These are phyloP conservation scores for Rosa rugosa DNA, from an alignment of 306 rosid genomes.

Conservation along the genomic window DNA sequence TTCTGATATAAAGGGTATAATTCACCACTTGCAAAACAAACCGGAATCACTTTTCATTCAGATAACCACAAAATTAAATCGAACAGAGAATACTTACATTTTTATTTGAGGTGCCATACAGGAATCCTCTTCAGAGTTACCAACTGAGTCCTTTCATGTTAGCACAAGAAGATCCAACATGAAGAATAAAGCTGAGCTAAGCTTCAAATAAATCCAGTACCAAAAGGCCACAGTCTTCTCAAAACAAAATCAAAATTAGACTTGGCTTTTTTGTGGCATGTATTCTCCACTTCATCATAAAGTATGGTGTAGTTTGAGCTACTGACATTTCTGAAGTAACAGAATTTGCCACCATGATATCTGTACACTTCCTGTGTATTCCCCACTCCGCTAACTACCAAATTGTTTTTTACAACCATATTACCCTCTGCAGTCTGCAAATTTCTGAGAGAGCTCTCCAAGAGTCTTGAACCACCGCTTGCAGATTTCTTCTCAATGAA, in stretches of 20 bases:
- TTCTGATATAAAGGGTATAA: background rate
- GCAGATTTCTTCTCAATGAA: constrained; percentile 43
- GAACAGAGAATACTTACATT: constrained; percentile 4
- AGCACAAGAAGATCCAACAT: constrained; percentile 17
- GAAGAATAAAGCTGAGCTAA: constrained; percentile 3
- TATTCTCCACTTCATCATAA: constrained; percentile 46
- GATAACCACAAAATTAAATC: background rate
- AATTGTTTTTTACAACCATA: constrained; percentile 50
- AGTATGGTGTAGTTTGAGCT: constrained; percentile 78
- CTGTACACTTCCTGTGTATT: constrained; percentile 67
- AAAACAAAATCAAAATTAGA: constrained; percentile 24
- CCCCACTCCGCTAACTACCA: constrained; percentile 59
- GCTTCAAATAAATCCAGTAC: constrained; percentile 19
- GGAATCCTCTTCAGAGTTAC: constrained; percentile 14
- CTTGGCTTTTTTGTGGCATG: constrained; percentile 37
- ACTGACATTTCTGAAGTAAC: constrained; percentile 75
- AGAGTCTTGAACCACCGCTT: constrained; percentile 32
- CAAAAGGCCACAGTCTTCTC: constrained; percentile 22
- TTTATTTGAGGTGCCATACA: constrained; percentile 24
- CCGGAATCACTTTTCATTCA: background rate
- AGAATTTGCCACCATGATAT: constrained; percentile 38
- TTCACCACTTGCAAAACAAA: constrained; percentile 1
- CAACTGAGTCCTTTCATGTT: background rate
- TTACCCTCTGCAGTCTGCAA: constrained; percentile 65
- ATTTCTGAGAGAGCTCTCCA: constrained; percentile 56